Percentiles rank a stretch among this genome's conserved stretches.
Evolutionary conservation across 352 stramenopile species (phyloP).

Genomic region (Globisporangium viniferum): DNA sequence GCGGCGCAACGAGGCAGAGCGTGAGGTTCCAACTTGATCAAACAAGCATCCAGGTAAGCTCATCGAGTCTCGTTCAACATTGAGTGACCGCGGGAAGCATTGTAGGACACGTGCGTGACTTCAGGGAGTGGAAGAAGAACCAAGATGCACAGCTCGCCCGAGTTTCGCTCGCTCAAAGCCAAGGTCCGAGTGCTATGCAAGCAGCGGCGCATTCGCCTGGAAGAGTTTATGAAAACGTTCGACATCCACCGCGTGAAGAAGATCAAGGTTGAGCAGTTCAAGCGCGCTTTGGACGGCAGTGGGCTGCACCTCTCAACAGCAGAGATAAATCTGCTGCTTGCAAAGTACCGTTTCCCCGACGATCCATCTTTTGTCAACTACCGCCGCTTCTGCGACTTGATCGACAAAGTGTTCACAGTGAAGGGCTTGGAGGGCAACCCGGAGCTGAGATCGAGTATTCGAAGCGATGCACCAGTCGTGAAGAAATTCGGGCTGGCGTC

Average conservation of each 20-base stretch:
- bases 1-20: background rate
- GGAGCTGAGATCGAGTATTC: slow-evolving; percentile 30
- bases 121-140: background rate
- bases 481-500: slow-evolving; percentile 35
- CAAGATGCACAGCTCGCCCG: slow-evolving; percentile 59
- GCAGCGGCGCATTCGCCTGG: slow-evolving; percentile 74
- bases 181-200: slow-evolving; percentile 80
- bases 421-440: slow-evolving; percentile 75
- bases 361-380: slow-evolving; percentile 75
- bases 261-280: slow-evolving; percentile 79
- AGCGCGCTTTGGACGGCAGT: slow-evolving; percentile 72
- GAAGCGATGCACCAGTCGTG: slow-evolving; percentile 23
- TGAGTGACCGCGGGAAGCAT: background rate
- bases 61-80: background rate
- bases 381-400: slow-evolving; percentile 78
- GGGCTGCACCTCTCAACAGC: slow-evolving; percentile 51
- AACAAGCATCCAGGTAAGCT: background rate
- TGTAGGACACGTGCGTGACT: background rate
- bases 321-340: slow-evolving; percentile 56
- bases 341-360: slow-evolving; percentile 63
- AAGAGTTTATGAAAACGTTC: slow-evolving; percentile 89
- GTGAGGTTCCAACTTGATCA: slow-evolving; percentile 3
- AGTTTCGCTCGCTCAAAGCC: slow-evolving; percentile 80
- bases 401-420: slow-evolving; percentile 81
- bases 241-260: slow-evolving; percentile 84